Evolutionary conservation across 31 red algal species (phyloP).

Genomic region (Asparagopsis taxiformis): DNA sequence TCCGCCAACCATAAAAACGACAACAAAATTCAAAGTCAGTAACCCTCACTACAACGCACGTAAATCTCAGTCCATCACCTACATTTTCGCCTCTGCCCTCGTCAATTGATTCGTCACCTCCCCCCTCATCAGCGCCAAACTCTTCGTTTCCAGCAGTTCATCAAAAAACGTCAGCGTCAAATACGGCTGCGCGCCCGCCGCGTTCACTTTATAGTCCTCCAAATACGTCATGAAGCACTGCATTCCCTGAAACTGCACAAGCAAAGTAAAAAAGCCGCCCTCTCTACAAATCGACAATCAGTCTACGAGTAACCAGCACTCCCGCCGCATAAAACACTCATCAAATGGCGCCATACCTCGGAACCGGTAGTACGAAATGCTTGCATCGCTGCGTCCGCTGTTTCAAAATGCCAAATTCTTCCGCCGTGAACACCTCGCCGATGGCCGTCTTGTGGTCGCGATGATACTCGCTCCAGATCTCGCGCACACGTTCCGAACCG

Average conservation of each 20-base stretch:
- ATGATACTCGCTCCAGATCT: constrained; percentile 74
- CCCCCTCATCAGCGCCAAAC: constrained; percentile 41
- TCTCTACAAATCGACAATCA: constrained; percentile 10
- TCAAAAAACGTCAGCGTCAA: constrained; percentile 61
- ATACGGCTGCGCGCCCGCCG: constrained; percentile 43
- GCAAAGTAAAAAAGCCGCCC: constrained; percentile 46
- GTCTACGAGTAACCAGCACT: no score
- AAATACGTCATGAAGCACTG: constrained; percentile 72
- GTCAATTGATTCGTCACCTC: constrained; percentile 53
- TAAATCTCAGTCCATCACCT: not conserved
- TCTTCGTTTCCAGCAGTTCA: constrained; percentile 61
- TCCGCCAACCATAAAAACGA: not conserved
- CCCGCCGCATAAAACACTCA: constrained; percentile 3
- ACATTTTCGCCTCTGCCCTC: constrained; percentile 38
- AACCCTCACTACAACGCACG: not conserved
- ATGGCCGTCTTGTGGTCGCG: constrained; percentile 47
- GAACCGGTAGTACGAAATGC: constrained; percentile 60
- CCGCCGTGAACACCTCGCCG: constrained; percentile 43
- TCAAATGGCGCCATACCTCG: constrained; percentile 3
- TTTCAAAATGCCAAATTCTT: constrained; percentile 34
- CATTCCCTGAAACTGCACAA: constrained; percentile 67
- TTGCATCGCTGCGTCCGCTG: constrained; percentile 45
- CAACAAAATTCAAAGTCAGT: not conserved
- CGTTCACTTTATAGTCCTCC: constrained; percentile 67
- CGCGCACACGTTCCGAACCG: constrained; percentile 21